Evolutionary conservation across 164 flowering plant genomes (phyloP).

Genomic region (Chloranthus sessilifolius): DNA sequence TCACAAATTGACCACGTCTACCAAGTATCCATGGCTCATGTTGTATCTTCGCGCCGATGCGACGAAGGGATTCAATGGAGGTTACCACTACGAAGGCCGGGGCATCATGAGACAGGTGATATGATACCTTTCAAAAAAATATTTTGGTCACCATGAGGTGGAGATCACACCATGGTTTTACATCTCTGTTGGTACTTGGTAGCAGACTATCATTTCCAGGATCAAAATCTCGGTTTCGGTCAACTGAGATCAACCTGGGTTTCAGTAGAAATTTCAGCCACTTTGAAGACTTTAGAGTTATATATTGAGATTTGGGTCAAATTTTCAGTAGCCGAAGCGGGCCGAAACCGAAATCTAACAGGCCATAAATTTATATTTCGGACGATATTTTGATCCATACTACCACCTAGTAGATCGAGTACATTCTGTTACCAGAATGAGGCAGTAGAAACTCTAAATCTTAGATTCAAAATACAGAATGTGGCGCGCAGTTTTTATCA

Average conservation of each 20-base stretch:
- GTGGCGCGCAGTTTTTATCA: no score
- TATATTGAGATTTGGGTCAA: no score
- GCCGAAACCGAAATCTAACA: no score
- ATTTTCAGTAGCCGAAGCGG: no score
- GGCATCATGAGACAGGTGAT: constrained; percentile 34
- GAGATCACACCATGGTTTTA: not conserved
- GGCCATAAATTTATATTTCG: no score
- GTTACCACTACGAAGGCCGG: constrained; percentile 36
- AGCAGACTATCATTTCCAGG: not conserved
- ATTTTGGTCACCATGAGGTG: not conserved
- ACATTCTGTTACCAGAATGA: no score
- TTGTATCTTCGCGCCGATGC: constrained; percentile 46
- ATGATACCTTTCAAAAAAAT: constrained; percentile 3
- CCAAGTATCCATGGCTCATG: constrained; percentile 47
- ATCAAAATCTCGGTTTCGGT: not conserved
- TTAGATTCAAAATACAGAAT: no score
- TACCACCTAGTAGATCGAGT: no score
- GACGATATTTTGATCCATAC: no score
- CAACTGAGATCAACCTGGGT: not conserved
- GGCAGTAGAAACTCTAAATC: no score
- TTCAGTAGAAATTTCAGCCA: not conserved
- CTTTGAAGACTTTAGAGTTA: not conserved
- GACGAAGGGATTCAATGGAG: constrained; percentile 39
- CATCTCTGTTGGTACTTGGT: not conserved
- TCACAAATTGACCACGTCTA: constrained; percentile 20